These are phyloP conservation scores for Yueomyces sp. DNA, from an alignment of 805 yeast species.

Conservation along the genomic window DNA sequence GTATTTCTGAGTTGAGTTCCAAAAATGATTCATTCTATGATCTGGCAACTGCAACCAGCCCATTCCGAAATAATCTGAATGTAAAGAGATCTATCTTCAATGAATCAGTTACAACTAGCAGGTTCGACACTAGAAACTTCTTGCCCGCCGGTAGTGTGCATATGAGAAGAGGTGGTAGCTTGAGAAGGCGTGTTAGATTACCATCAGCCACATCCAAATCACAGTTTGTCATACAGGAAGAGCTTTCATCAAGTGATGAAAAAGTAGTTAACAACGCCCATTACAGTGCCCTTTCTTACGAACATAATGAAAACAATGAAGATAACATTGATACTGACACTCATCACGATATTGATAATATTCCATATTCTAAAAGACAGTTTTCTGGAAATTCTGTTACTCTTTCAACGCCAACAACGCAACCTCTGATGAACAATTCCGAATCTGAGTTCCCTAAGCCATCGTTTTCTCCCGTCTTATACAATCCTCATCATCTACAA, in stretches of 20 bases:
- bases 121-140: slow-evolving; percentile 11
- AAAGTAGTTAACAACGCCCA: too few species aligned
- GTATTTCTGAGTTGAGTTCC: slow-evolving; percentile 28
- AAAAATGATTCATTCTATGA: slow-evolving; percentile 29
- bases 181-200: slow-evolving; percentile 12
- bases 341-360: too few species aligned
- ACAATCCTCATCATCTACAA: background rate
- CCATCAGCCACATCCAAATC: slow-evolving; percentile 9
- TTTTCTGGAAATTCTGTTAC: too few species aligned
- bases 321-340: too few species aligned
- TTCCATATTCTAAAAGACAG: too few species aligned
- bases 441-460: too few species aligned
- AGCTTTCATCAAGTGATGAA: slow-evolving; percentile 9
- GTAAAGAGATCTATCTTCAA: slow-evolving; percentile 5
- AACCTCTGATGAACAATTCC: too few species aligned
- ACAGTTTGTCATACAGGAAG: slow-evolving; percentile 22
- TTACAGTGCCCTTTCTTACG: too few species aligned
- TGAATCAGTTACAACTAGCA: slow-evolving; percentile 11
- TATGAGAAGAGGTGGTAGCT: slow-evolving; percentile 5
- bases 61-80: slow-evolving; percentile 5
- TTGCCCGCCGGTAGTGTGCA: slow-evolving; percentile 5
- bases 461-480: too few species aligned
- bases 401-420: too few species aligned
- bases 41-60: slow-evolving; percentile 23
- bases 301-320: too few species aligned